Conservation (phyloP, 768 basidiomycete genomes). For the Leccinum variicolor region DNA sequence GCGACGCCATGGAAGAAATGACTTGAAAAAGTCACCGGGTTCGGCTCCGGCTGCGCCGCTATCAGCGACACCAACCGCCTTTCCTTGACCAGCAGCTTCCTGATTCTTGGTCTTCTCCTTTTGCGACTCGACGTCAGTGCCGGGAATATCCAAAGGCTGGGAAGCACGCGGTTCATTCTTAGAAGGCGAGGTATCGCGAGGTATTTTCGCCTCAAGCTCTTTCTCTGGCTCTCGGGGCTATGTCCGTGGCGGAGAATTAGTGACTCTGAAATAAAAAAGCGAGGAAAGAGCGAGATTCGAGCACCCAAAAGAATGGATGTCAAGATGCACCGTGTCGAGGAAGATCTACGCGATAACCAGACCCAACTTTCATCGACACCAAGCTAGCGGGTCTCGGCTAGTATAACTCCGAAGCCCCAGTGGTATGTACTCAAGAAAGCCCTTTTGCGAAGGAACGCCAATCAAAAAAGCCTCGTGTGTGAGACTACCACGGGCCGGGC, state of each 20-base stretch:
- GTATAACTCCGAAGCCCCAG: not conserved
- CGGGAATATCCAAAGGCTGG: not conserved
- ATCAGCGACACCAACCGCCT: not conserved
- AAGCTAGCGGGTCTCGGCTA: not conserved
- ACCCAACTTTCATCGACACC: not conserved
- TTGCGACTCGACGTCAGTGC: not conserved
- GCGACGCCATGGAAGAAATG: not conserved
- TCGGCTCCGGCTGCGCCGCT: not conserved
- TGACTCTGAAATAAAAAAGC: not conserved
- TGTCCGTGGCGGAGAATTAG: constrained; percentile 7
- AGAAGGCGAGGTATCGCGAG: not conserved
- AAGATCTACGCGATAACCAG: not conserved
- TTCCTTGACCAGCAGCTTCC: not conserved
- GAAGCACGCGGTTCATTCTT: not conserved
- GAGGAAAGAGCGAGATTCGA: not conserved
- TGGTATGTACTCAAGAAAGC: not conserved
- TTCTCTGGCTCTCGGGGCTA: constrained; percentile 3
- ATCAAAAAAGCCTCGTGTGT: not conserved
- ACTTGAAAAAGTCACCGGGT: constrained; percentile 5
- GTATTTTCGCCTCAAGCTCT: not conserved
- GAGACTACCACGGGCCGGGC: not conserved
- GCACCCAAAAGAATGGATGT: not conserved
- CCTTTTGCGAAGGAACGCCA: not conserved
- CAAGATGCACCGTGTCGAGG: not conserved
- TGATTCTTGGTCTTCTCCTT: not conserved